Evolutionary conservation across 495 filamentous ascomycete species (phyloP).

Genomic region (Friedmanniomyces endolithicus): DNA sequence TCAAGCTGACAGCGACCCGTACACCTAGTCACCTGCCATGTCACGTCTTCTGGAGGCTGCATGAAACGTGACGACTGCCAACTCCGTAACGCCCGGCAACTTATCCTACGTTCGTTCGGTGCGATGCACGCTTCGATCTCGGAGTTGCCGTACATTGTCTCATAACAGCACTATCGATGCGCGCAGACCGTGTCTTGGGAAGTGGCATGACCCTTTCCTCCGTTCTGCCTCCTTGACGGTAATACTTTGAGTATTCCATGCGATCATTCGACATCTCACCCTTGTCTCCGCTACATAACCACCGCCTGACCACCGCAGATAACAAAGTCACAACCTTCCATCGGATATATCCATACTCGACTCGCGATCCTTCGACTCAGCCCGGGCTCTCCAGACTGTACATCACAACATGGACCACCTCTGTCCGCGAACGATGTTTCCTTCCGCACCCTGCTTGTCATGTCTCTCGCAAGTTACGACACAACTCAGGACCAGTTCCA

Average conservation of each 20-base stretch:
- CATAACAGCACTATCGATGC: background rate
- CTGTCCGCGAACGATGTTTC: background rate
- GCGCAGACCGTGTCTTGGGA: background rate
- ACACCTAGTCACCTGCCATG: too few relatives aligned
- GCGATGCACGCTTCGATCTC: background rate
- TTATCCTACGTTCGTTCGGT: background rate
- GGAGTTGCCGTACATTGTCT: background rate
- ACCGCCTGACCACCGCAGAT: too few relatives aligned
- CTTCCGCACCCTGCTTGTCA: background rate
- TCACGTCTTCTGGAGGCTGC: background rate
- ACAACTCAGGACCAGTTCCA: background rate
- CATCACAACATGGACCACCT: background rate
- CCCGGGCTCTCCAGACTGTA: background rate
- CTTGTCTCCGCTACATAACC: too few relatives aligned
- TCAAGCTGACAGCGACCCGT: too few relatives aligned
- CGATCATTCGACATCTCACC: too few relatives aligned
- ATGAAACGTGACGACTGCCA: background rate
- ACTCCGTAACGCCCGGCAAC: background rate
- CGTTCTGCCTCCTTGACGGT: too few relatives aligned
- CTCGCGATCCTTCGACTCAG: too few relatives aligned
- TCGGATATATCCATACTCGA: too few relatives aligned
- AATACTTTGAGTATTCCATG: too few relatives aligned
- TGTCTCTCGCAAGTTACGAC: conserved; percentile 2
- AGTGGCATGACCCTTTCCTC: background rate
- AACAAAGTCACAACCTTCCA: too few relatives aligned